These are phyloP conservation scores for Kwoniella botswanensis DNA, from an alignment of 768 basidiomycete genomes.

Conservation along the genomic window DNA sequence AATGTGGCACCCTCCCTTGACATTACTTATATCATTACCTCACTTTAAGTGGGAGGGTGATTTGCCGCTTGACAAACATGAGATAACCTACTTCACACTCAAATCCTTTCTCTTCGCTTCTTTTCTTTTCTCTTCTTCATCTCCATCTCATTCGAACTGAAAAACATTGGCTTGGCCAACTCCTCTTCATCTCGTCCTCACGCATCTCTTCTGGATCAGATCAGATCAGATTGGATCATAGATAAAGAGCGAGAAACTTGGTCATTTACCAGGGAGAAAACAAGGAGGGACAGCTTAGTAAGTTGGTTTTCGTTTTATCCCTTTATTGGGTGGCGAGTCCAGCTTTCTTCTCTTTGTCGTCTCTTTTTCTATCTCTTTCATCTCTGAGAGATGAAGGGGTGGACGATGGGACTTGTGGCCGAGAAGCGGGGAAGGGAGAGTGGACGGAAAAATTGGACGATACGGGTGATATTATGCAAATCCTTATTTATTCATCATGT, in stretches of 20 bases:
- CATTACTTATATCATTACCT: background rate
- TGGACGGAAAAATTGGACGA: too few relatives aligned
- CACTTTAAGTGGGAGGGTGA: background rate
- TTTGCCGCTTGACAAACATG: background rate
- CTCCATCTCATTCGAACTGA: background rate
- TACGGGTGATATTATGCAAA: too few relatives aligned
- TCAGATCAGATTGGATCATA: background rate
- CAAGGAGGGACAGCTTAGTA: constrained; percentile 10
- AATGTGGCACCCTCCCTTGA: background rate
- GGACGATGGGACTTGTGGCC: background rate
- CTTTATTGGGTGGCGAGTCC: constrained; percentile 6
- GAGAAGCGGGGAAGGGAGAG: background rate
- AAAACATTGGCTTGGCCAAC: background rate
- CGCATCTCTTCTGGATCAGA: background rate
- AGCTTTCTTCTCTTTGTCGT: background rate
- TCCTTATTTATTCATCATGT: too few relatives aligned
- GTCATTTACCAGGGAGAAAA: background rate
- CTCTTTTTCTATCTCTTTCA: background rate
- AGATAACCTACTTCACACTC: background rate
- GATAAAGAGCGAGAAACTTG: background rate
- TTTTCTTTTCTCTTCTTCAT: background rate
- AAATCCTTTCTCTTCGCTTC: background rate
- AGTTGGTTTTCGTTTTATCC: constrained; percentile 5
- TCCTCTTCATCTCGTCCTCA: background rate
- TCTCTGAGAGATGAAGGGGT: background rate